These are phyloP conservation scores for Tanacetum coccineum DNA, from an alignment of 129 eudicot species.

Conservation along the genomic window DNA sequence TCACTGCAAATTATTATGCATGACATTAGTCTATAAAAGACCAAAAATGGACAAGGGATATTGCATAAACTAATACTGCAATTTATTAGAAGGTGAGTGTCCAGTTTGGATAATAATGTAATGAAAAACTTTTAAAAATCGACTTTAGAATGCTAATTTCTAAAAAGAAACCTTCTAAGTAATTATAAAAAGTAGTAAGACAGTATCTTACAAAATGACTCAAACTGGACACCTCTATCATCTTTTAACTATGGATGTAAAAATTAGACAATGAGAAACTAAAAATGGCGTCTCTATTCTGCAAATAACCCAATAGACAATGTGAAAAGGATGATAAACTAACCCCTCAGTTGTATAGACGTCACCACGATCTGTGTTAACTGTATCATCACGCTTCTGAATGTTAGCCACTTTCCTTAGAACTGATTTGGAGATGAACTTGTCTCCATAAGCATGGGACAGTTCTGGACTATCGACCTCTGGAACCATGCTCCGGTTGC, in stretches of 20 bases:
- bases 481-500: conserved; percentile 35
- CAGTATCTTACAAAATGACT: too few species aligned
- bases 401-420: conserved; percentile 34
- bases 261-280: too few species aligned
- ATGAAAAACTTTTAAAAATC: too few species aligned
- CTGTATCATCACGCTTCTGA: conserved; percentile 21
- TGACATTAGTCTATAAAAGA: not conserved
- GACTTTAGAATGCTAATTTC: too few species aligned
- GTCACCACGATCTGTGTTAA: conserved; percentile 18
- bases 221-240: too few species aligned
- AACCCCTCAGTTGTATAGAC: conserved; percentile 20
- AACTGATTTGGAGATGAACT: conserved; percentile 26
- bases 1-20: conserved; percentile 12
- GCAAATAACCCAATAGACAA: not conserved
- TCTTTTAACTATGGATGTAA: too few species aligned
- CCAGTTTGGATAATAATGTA: too few species aligned
- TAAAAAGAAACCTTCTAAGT: too few species aligned
- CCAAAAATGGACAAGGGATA: not conserved
- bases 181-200: too few species aligned
- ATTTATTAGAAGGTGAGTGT: too few species aligned
- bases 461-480: conserved; percentile 30
- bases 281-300: too few species aligned
- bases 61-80: too few species aligned
- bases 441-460: conserved; percentile 25
- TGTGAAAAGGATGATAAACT: not conserved